Conservation (phyloP, 23 red algal species). For the Gracilaria domingensis region DNA sequence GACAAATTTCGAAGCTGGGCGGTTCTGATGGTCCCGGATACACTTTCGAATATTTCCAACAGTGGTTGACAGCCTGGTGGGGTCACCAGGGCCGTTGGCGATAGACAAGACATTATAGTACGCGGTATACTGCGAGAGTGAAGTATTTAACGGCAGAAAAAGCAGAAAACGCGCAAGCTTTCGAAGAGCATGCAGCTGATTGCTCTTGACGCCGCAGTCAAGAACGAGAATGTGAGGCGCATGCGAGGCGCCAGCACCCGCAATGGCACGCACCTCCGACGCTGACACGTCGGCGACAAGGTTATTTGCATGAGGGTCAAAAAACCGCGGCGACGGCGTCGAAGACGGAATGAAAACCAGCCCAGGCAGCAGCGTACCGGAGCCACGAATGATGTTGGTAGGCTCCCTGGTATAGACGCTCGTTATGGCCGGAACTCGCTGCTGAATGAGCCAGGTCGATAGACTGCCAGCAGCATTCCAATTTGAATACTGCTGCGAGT, state of each 20-base stretch:
- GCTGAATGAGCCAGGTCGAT: slow-evolving; percentile 66
- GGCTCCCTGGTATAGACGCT: slow-evolving; percentile 94
- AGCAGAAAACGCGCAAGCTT: slow-evolving; percentile 49
- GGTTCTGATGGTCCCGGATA: slow-evolving; percentile 40
- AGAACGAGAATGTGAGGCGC: slow-evolving; percentile 86
- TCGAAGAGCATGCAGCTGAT: slow-evolving; percentile 87
- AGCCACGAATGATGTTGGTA: slow-evolving; percentile 88
- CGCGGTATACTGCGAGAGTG: slow-evolving; percentile 42
- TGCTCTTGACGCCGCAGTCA: slow-evolving; percentile 95
- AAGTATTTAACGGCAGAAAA: slow-evolving; percentile 85
- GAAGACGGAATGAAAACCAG: slow-evolving; percentile 70
- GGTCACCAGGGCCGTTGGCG: slow-evolving; percentile 97
- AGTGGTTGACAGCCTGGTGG: slow-evolving; percentile 67
- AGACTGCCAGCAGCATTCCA: slow-evolving; percentile 85
- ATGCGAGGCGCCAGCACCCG: slow-evolving; percentile 14
- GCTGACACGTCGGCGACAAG: slow-evolving; percentile 88
- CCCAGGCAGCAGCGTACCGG: slow-evolving; percentile 84
- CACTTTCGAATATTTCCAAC: slow-evolving; percentile 61
- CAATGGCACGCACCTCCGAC: slow-evolving; percentile 17
- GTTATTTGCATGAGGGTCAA: slow-evolving; percentile 77
- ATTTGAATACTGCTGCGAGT: slow-evolving; percentile 81
- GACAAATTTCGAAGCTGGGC: slow-evolving; percentile 98
- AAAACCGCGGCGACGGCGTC: slow-evolving; percentile 22
- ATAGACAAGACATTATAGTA: slow-evolving; percentile 88
- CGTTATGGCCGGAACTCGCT: slow-evolving; percentile 82